phyloP scores from a whole-genome alignment of 2,329 filamentous ascomycete species.

The Calonectria pteridis region DNA sequence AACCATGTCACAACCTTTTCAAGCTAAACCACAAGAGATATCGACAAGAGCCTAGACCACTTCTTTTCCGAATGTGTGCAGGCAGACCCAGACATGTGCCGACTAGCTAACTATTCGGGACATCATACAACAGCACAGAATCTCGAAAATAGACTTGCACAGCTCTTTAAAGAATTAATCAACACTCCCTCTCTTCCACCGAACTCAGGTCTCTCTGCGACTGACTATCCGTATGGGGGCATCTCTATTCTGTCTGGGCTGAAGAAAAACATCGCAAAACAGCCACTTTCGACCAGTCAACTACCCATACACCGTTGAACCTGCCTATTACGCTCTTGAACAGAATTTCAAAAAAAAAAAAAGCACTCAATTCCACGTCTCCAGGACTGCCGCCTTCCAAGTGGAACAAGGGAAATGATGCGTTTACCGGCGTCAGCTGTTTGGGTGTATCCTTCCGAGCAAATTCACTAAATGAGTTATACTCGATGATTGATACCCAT shows the following conservation, averaged over 20 bases:
- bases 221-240: neutral
- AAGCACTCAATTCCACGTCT: neutral
- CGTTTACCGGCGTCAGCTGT: neutral
- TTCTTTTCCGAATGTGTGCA: neutral
- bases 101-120: slow-evolving; percentile 13
- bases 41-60: neutral
- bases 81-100: neutral
- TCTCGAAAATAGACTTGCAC: neutral
- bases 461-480: neutral
- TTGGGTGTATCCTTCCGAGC: neutral
- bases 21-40: neutral
- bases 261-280: neutral
- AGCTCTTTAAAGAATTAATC: slow-evolving; percentile 14
- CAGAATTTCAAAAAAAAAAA: neutral
- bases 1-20: neutral
- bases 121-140: slow-evolving; percentile 1
- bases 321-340: neutral
- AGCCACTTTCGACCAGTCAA: neutral
- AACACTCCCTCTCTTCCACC: neutral
- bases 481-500: neutral
- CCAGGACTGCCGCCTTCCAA: neutral
- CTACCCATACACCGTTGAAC: neutral
- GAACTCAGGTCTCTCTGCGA: neutral
- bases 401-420: neutral
- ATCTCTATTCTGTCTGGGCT: neutral